phyloP scores from a whole-genome alignment of 2,329 filamentous ascomycete species.

The Rasamsonia emersonii region DNA sequence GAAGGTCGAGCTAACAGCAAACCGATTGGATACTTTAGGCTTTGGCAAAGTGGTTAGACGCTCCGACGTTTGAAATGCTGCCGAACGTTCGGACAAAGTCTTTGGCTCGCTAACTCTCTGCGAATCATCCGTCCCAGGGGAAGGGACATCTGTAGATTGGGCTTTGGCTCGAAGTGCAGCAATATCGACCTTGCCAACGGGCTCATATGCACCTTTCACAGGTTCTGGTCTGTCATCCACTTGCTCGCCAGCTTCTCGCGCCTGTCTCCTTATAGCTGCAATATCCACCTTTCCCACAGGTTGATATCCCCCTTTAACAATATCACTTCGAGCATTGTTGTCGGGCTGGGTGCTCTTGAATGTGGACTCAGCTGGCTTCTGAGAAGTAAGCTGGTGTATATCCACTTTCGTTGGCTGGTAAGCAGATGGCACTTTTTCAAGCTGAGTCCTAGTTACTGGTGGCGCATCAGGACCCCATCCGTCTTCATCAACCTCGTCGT shows the following conservation, averaged over 20 bases:
- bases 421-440: conserved; percentile 86
- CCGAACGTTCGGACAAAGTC: conserved; percentile 65
- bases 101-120: conserved; percentile 47
- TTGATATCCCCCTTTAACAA: conserved; percentile 82
- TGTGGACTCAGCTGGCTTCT: conserved; percentile 48
- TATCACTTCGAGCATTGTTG: conserved; percentile 42
- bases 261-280: conserved; percentile 69
- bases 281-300: conserved; percentile 98
- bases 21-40: conserved; percentile 88
- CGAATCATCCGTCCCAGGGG: conserved; percentile 35
- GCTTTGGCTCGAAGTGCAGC: conserved; percentile 81
- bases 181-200: conserved; percentile 94
- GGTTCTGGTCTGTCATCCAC: conserved; percentile 71
- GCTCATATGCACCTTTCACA: conserved; percentile 90
- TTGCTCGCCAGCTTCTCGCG: conserved; percentile 48
- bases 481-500: conserved; percentile 63
- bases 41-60: conserved; percentile 83
- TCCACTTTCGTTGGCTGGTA: conserved; percentile 96
- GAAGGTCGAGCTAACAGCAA: conserved; percentile 63
- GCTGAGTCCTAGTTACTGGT: conserved; percentile 72
- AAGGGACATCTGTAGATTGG: conserved; percentile 47
- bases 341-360: conserved; percentile 30
- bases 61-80: conserved; percentile 65
- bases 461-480: conserved; percentile 95
- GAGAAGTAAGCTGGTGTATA: conserved; percentile 72